phyloP scores from a whole-genome alignment of 148 eudicot genomes.

The Salicornia ramosissima region DNA sequence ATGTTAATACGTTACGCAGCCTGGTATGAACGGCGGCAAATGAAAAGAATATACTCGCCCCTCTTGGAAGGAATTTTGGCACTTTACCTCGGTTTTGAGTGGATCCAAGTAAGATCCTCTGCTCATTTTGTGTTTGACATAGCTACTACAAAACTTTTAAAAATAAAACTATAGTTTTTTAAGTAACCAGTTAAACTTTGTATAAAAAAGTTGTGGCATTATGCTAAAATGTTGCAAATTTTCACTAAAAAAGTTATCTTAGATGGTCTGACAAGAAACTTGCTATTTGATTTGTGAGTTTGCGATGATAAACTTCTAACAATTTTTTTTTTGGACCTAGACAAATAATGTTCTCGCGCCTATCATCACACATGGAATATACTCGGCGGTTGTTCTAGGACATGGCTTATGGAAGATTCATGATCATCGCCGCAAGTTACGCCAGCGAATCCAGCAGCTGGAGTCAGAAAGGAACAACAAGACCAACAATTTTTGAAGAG shows the following conservation, averaged over 20 bases:
- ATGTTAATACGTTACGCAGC: slow-evolving; percentile 39
- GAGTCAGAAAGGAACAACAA: slow-evolving; percentile 41
- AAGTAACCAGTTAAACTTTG: too few relatives aligned
- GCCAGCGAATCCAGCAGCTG: slow-evolving; percentile 68
- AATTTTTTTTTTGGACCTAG: slow-evolving; percentile 30
- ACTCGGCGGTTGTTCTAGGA: slow-evolving; percentile 81
- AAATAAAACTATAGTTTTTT: too few relatives aligned
- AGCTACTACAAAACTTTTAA: too few relatives aligned
- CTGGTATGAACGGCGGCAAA: slow-evolving; percentile 93
- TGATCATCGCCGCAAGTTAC: slow-evolving; percentile 62
- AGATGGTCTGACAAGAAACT: too few relatives aligned
- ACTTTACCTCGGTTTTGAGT: slow-evolving; percentile 95
- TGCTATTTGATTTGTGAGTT: neutral
- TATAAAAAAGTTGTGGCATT: too few relatives aligned
- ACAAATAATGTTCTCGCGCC: slow-evolving; percentile 85
- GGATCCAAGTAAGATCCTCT: slow-evolving; percentile 65
- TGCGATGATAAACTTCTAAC: neutral
- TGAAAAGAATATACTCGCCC: slow-evolving; percentile 95
- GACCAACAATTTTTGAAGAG: slow-evolving; percentile 1
- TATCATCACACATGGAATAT: slow-evolving; percentile 90
- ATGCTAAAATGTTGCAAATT: too few relatives aligned
- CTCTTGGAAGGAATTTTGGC: slow-evolving; percentile 80
- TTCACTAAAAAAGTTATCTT: too few relatives aligned
- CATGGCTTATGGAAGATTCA: slow-evolving; percentile 96
- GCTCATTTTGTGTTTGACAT: too few relatives aligned